Evolutionary conservation across 495 filamentous ascomycete species (phyloP), one percentile per base, ranked within the genome.

Genomic region (Aspergillus indologenus): DNA sequence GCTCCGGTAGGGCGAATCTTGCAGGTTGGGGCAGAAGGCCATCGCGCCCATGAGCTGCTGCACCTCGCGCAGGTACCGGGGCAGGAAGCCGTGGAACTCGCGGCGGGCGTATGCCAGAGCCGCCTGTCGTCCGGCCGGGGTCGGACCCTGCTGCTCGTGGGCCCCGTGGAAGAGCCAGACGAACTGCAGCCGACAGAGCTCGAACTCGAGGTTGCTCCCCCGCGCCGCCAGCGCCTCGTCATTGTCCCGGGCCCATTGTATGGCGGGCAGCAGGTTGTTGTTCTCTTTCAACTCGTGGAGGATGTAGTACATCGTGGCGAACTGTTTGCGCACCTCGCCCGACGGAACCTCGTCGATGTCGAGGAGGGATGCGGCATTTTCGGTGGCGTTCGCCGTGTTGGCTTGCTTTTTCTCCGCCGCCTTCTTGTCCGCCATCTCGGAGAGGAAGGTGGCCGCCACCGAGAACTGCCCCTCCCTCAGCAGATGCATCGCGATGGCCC

Each of bases 401-500:
- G 60, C 60, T 47, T 56, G 56, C 15, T 61, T 40, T 54, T 59
- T 59, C 21, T 58, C 29, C 12, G 52, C 22, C 11, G 59, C 29
- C 62, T 72, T 62, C 60, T 75, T 61, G 57, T 81, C 60, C 5
- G 71, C 46, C 45, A 77, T 74, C 46, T 96, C 92, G 12, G 75
- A 72, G 19, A 92, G 81, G 58, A 97, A 96, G 4, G 87, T 90
- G 5, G 85, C 80, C 3, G 92, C 92, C 1, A 96, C 93, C 17
- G 73, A 77, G 70, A 98, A 98, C 68, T 96, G 89, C 40, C 94
- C 94, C 77, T 98, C 95, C 21, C 94, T 87, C 18, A 98, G 82
- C 15, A 98, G 79, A 70, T 98, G 94, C 92, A 98, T 96, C 3
- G 89, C 90, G 56, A 98, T 94, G 20, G 94, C 94, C 21, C 92